A percentile compares a stretch with the other conserved stretches of the same genome.
These are phyloP conservation scores for Ceratobasidium sp. DNA, from an alignment of 1,284 basidiomycete species.

Conservation along the genomic window DNA sequence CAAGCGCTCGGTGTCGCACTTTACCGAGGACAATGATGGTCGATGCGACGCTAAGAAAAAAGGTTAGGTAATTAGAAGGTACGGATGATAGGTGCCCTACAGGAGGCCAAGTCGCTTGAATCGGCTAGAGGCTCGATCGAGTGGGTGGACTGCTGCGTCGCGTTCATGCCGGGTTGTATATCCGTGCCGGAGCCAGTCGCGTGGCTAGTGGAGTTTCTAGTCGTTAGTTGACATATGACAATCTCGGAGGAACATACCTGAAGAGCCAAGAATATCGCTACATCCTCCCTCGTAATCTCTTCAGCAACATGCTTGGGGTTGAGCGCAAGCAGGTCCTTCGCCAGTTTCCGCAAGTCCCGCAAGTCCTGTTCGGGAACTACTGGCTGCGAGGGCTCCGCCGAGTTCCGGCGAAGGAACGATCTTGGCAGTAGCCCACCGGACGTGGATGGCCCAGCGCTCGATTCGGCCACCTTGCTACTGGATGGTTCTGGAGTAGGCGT, in stretches of 20 bases:
- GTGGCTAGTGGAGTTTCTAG: slow-evolving; percentile 71
- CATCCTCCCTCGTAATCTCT: slow-evolving; percentile 79
- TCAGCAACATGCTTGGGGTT: slow-evolving; percentile 77
- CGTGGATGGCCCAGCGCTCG: slow-evolving; percentile 60
- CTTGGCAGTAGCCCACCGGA: slow-evolving; percentile 66
- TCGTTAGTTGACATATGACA: too few species aligned
- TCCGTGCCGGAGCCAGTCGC: slow-evolving; percentile 83
- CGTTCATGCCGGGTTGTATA: slow-evolving; percentile 73
- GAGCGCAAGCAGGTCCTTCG: slow-evolving; percentile 67
- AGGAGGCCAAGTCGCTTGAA: slow-evolving; percentile 83
- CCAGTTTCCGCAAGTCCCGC: slow-evolving; percentile 73
- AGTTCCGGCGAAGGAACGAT: slow-evolving; percentile 45
- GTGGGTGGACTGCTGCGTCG: slow-evolving; percentile 72
- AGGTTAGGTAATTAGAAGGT: background rate
- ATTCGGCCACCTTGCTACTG: slow-evolving; percentile 61
- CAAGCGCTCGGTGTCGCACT: slow-evolving; percentile 71
- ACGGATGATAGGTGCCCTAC: slow-evolving; percentile 59
- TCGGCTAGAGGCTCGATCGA: slow-evolving; percentile 74
- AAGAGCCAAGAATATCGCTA: slow-evolving; percentile 74
- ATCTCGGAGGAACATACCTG: slow-evolving; percentile 74
- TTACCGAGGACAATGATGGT: slow-evolving; percentile 82
- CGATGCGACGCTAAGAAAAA: slow-evolving; percentile 75
- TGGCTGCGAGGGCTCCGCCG: background rate
- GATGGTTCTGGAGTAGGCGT: slow-evolving; percentile 54
- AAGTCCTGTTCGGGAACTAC: slow-evolving; percentile 64